Conservation (phyloP, 2,329 filamentous ascomycete species). For the Pseudopyricularia cyperi region DNA sequence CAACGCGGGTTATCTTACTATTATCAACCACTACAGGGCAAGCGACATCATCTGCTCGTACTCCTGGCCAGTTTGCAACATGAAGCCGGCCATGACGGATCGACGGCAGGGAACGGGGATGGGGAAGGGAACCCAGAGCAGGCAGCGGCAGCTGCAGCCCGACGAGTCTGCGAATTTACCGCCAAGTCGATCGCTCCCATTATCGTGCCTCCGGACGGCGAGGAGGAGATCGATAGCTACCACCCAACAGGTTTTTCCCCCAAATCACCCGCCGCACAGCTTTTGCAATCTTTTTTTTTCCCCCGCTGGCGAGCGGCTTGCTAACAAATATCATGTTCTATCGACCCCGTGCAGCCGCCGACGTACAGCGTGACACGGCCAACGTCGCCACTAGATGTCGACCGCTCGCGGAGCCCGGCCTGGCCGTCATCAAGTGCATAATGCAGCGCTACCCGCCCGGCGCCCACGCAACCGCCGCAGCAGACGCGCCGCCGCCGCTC, state of each 20-base stretch:
- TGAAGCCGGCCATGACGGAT: neutral
- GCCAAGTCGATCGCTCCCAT: constrained; percentile 5
- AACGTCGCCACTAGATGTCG: constrained; percentile 3
- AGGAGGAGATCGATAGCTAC: constrained; percentile 2
- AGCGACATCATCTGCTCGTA: constrained; percentile 1
- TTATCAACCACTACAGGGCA: neutral
- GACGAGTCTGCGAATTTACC: constrained; percentile 5
- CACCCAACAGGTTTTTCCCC: constrained; percentile 1
- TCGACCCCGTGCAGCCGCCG: neutral
- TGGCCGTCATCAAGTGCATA: constrained; percentile 8
- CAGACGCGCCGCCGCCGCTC: constrained; percentile 1
- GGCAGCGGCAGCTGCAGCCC: neutral
- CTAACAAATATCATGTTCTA: neutral
- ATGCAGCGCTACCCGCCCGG: neutral
- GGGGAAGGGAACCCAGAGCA: neutral
- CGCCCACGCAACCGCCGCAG: neutral
- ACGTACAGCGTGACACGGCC: neutral
- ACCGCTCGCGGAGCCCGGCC: constrained; percentile 5
- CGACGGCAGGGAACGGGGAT: neutral
- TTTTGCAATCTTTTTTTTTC: too few species aligned
- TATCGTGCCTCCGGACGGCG: neutral
- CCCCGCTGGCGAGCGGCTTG: neutral
- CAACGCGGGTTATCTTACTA: neutral
- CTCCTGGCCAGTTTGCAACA: constrained; percentile 4
- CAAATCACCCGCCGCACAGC: too few species aligned